Percentiles rank a stretch among this genome's conserved stretches.
phyloP scores from a whole-genome alignment of 805 yeast genomes.

The Cyberlindnera suaveolens region DNA sequence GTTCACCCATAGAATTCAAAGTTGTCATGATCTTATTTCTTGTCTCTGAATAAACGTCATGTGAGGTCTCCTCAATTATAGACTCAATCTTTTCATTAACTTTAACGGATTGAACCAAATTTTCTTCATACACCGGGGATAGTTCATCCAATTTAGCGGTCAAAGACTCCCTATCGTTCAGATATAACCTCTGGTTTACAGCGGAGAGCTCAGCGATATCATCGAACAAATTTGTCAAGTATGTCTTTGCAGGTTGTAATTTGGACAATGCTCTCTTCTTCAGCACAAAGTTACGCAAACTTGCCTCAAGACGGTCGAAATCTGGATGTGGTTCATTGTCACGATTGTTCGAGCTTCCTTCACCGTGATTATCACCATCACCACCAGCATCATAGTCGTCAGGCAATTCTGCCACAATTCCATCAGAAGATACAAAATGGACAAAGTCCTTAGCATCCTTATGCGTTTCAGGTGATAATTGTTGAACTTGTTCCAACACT shows the following conservation, averaged over 20 bases:
- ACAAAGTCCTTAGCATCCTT: constrained; percentile 87
- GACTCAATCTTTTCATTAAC: constrained; percentile 55
- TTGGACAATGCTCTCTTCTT: constrained; percentile 88
- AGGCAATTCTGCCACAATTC: constrained; percentile 33
- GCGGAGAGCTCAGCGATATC: constrained; percentile 60
- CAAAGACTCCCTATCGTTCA: constrained; percentile 42
- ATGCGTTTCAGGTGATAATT: constrained; percentile 83
- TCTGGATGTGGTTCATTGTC: constrained; percentile 40
- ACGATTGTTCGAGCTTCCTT: constrained; percentile 23
- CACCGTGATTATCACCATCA: constrained; percentile 34
- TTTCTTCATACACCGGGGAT: constrained; percentile 56
- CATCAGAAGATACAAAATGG: constrained; percentile 77
- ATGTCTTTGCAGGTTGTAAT: constrained; percentile 89
- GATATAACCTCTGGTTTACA: constrained; percentile 53
- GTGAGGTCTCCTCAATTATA: constrained; percentile 54
- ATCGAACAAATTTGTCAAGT: constrained; percentile 56
- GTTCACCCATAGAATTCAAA: constrained; percentile 43
- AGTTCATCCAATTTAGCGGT: constrained; percentile 46
- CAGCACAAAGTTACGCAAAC: constrained; percentile 76
- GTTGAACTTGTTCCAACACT: constrained; percentile 80
- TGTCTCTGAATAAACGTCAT: constrained; percentile 55
- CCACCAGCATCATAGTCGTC: constrained; percentile 27
- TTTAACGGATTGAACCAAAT: constrained; percentile 43
- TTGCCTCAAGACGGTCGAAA: constrained; percentile 79
- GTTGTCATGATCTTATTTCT: constrained; percentile 45